Evolutionary conservation across 1,284 basidiomycete species (phyloP).

Genomic region (Bondarzewia mesenterica): DNA sequence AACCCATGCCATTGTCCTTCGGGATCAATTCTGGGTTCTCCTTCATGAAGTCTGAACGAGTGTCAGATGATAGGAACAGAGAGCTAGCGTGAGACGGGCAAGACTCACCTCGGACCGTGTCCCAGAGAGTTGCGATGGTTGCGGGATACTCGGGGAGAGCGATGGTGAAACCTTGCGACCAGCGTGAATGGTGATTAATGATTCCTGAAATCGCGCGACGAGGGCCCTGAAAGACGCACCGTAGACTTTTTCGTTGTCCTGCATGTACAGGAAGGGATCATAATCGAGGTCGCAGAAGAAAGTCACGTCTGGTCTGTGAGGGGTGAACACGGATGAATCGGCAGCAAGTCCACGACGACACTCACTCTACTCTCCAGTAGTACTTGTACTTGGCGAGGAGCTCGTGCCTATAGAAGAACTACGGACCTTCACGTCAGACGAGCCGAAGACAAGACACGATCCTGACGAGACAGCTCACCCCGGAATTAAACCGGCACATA

Average conservation of each 20-base stretch:
- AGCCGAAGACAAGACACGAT: neutral
- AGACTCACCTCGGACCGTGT: constrained; percentile 52
- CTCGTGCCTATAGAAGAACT: constrained; percentile 49
- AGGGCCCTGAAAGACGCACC: constrained; percentile 30
- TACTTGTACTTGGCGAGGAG: constrained; percentile 49
- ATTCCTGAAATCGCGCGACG: neutral
- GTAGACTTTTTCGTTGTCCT: constrained; percentile 78
- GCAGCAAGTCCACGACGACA: neutral
- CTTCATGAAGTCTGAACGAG: constrained; percentile 71
- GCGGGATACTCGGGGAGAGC: constrained; percentile 79
- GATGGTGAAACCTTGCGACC: constrained; percentile 67
- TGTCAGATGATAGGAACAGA: neutral
- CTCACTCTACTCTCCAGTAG: constrained; percentile 59
- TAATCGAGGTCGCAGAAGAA: constrained; percentile 86
- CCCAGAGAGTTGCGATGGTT: constrained; percentile 86
- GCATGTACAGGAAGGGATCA: constrained; percentile 86
- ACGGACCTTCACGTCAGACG: neutral
- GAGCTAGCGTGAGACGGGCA: neutral
- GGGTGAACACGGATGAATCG: constrained; percentile 1
- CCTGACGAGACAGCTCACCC: constrained; percentile 46
- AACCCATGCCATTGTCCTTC: constrained; percentile 70
- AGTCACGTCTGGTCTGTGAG: constrained; percentile 67
- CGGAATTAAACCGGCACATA: constrained; percentile 90
- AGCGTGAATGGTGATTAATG: neutral
- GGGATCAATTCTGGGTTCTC: constrained; percentile 60